phyloP scores from a whole-genome alignment of 2,329 filamentous ascomycete species.

The Neopestalotiopsis sp. region DNA sequence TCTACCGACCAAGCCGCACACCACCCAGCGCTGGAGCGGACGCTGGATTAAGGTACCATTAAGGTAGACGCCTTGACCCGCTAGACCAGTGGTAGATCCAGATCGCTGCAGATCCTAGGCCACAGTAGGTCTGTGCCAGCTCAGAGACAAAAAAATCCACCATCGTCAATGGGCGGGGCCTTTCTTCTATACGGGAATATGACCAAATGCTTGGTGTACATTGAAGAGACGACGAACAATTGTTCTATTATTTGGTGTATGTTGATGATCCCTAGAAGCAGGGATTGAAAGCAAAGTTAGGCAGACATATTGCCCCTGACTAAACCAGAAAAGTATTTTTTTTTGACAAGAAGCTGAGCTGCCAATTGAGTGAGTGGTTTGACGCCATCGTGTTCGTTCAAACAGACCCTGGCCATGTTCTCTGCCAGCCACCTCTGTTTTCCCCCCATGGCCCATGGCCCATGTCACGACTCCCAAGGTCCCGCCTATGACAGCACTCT shows the following conservation, averaged over 20 bases:
- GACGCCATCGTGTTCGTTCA: background rate
- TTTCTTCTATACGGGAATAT: background rate
- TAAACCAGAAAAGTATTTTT: background rate
- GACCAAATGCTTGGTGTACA: background rate
- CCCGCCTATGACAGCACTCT: slow-evolving; percentile 15
- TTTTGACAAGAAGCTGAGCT: background rate
- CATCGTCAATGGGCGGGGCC: background rate
- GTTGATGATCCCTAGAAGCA: background rate
- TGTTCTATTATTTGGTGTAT: background rate
- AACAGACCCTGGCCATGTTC: slow-evolving; percentile 11
- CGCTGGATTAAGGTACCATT: slow-evolving; percentile 2
- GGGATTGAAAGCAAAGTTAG: background rate
- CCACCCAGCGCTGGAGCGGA: background rate
- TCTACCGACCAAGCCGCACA: too few relatives aligned
- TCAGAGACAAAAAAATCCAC: background rate
- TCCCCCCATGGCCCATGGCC: background rate
- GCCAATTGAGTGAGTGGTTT: background rate
- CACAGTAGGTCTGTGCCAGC: background rate
- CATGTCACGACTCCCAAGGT: slow-evolving; percentile 11
- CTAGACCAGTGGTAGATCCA: background rate
- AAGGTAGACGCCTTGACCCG: background rate
- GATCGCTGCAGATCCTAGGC: background rate
- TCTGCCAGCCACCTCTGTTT: slow-evolving; percentile 19
- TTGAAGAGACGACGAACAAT: background rate
- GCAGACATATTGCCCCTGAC: background rate